These are phyloP conservation scores for Blastobotrys parvus DNA, from an alignment of 805 yeast genomes.

Conservation along the genomic window DNA sequence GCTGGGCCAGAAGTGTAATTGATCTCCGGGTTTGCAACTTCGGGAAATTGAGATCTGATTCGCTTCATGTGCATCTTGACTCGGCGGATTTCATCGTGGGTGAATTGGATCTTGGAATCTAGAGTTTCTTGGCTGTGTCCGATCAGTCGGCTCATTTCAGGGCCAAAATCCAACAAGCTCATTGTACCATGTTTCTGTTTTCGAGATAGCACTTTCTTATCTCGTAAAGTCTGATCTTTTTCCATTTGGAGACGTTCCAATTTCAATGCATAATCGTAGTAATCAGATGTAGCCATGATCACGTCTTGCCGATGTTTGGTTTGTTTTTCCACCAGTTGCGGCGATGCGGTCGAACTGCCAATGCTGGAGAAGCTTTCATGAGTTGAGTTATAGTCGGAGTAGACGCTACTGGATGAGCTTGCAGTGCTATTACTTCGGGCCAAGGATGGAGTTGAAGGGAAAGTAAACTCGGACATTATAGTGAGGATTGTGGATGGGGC, in stretches of 20 bases:
- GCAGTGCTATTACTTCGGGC: not conserved
- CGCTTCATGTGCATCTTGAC: not conserved
- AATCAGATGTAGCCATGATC: not conserved
- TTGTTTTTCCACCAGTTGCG: not conserved
- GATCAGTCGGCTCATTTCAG: constrained; percentile 5
- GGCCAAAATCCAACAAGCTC: not conserved
- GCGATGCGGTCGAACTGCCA: not conserved
- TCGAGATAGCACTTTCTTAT: not conserved
- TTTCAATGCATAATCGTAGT: constrained; percentile 3
- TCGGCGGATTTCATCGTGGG: constrained; percentile 1
- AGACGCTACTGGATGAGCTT: not conserved
- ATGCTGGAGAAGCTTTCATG: not conserved
- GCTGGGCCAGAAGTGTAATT: not conserved
- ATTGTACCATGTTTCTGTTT: not conserved
- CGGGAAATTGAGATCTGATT: not conserved
- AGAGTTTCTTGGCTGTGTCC: constrained; percentile 5
- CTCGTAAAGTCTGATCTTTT: not conserved
- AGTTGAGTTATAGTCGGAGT: not conserved
- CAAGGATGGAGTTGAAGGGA: not conserved
- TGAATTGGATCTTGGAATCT: constrained; percentile 1
- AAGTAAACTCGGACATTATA: no score
- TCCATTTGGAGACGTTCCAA: not conserved
- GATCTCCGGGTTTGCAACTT: not conserved
- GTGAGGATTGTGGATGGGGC: no score
- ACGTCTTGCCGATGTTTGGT: not conserved